Conservation (phyloP, 1,284 basidiomycete genomes). For the Athelia psychrophila region DNA sequence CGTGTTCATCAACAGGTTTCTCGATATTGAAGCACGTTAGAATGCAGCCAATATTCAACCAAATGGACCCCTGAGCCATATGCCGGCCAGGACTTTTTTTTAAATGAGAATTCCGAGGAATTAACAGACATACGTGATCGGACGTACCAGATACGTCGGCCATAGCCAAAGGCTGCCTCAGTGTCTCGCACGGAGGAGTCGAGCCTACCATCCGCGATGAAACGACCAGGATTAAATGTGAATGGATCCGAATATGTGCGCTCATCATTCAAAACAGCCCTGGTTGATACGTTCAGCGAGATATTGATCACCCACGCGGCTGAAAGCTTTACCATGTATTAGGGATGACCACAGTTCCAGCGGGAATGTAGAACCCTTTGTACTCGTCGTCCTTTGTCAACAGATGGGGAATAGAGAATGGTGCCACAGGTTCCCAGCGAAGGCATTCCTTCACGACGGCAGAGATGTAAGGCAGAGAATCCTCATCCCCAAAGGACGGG, state of each 20-base stretch:
- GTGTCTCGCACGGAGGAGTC: constrained; percentile 13
- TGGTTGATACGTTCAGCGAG: neutral
- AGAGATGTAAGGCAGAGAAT: constrained; percentile 26
- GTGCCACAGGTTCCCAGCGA: constrained; percentile 21
- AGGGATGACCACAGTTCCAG: constrained; percentile 9
- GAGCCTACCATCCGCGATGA: constrained; percentile 5
- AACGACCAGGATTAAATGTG: constrained; percentile 13
- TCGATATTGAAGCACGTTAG: no score
- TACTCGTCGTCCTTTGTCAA: constrained; percentile 20
- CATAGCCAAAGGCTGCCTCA: constrained; percentile 12
- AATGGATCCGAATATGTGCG: constrained; percentile 10
- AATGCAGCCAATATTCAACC: no score
- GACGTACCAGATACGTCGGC: constrained; percentile 10
- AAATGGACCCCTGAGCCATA: no score
- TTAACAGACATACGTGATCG: no score
- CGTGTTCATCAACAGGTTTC: neutral
- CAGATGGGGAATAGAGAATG: constrained; percentile 13
- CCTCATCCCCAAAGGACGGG: constrained; percentile 18
- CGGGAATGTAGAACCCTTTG: constrained; percentile 22
- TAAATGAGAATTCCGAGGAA: no score
- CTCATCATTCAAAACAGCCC: constrained; percentile 9
- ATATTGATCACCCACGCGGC: neutral
- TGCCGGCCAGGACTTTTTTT: constrained; percentile 1
- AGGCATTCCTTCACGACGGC: constrained; percentile 28
- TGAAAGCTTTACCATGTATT: constrained; percentile 7